Conservation (phyloP, 208 protist species). For the Trypanosoma avium region DNA sequence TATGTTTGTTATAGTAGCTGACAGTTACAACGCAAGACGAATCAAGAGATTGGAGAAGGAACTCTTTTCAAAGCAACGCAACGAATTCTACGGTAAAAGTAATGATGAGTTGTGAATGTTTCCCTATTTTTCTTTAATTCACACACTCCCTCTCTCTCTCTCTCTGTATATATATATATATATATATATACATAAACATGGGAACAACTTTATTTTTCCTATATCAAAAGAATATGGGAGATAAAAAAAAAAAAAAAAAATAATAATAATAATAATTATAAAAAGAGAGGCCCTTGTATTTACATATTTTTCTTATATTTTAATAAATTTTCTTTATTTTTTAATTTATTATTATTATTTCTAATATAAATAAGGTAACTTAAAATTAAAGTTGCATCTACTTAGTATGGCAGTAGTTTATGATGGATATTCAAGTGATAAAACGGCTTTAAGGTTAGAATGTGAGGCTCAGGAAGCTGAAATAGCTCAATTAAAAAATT, state of each 20-base stretch:
- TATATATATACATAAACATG: conserved; percentile 10
- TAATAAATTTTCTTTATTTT: conserved; percentile 4
- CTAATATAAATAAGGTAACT: not conserved
- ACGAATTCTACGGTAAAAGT: conserved; percentile 48
- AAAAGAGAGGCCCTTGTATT: not conserved
- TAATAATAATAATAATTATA: not conserved
- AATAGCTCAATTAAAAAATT: conserved; percentile 26
- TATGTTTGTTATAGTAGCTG: conserved; percentile 59
- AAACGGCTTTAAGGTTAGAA: conserved; percentile 27
- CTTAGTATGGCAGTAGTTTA: conserved; percentile 3
- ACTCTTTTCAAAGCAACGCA: conserved; percentile 71
- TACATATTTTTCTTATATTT: conserved; percentile 14
- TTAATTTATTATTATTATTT: not conserved
- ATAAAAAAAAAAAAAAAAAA: not conserved
- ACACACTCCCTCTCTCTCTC: not conserved
- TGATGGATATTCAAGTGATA: conserved; percentile 24
- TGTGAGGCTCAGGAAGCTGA: conserved; percentile 33
- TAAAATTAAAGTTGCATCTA: not conserved
- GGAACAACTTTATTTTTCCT: too few relatives aligned
- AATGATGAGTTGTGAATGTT: conserved; percentile 23
- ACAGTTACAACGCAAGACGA: conserved; percentile 64
- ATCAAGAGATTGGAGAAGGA: conserved; percentile 79
- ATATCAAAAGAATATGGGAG: too few relatives aligned
- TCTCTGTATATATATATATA: conserved; percentile 6
- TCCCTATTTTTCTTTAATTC: not conserved